Evolutionary conservation across 208 protist genomes (phyloP), one percentile per base, ranked within the genome.

Genomic region (Acanthamoeba polyphaga): DNA sequence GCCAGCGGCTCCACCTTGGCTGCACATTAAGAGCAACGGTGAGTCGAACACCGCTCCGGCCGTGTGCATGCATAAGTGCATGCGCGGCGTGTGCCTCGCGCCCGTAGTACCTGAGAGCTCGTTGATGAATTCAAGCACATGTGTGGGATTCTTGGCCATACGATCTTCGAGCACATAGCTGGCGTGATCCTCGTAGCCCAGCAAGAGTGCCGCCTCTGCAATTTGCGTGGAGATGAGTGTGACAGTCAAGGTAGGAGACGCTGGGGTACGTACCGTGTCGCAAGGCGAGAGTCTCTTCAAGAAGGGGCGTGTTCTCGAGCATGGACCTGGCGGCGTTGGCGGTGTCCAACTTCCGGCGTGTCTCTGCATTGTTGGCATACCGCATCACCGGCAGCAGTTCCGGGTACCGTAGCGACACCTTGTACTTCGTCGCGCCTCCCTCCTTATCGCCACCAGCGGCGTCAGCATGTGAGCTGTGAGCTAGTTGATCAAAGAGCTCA

Each of bases 351-450:
- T 68, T 93, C 22, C 93, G 88, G 66, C 96, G 92, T 13, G 95
- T 96, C 9, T 94, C 95, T 3, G 64, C 32, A 2, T 91, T 72
- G 13, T 78, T 19, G 19, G 95, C 96, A 29, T 95, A 95, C 85
- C 96, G 94, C 94, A 98, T 95, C 29, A 96, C 46, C 51, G 96
- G 96, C 24, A 97, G n/a, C 10, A 96, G 32, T 13, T 98, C 96
- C n/a, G 97, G 97, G 38, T 97, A 96, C n/a, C 96, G 87, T 1
- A 97, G 80, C 4, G 96, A 78, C 38, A 96, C 55, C 32, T 94
- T 53, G 10, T 88, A 95, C 94, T 94, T 60, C 43, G 38, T 68
- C 49, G 19, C 8, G 22, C 49, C 17, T 12, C n/a, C 49, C 27
- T 10, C 76, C 13, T 15, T 27, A 27, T 49, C n/a, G 2, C 55